Conservation (phyloP, 208 protist genomes). For the Leishmania turanica region DNA sequence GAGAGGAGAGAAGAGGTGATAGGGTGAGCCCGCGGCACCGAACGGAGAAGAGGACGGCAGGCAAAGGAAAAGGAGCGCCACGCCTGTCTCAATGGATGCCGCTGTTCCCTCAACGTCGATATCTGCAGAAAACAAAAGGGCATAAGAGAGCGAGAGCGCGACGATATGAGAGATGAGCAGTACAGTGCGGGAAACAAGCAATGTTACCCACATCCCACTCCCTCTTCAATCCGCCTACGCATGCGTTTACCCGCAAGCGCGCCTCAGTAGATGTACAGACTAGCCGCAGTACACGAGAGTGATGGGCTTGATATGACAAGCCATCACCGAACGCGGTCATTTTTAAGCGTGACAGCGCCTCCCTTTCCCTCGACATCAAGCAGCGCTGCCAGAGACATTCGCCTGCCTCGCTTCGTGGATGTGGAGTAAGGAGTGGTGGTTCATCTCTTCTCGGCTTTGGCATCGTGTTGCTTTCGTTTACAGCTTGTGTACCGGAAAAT, state of each 20-base stretch:
- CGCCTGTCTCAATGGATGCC: neutral
- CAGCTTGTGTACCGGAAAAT: neutral
- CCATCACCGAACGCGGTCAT: neutral
- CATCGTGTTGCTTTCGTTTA: neutral
- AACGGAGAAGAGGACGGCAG: neutral
- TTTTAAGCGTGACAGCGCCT: neutral
- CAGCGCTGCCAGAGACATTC: neutral
- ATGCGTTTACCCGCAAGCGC: neutral
- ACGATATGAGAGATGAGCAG: neutral
- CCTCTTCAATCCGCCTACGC: neutral
- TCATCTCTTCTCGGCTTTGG: neutral
- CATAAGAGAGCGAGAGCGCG: neutral
- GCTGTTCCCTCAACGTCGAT: neutral
- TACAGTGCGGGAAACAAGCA: neutral
- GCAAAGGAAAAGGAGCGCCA: neutral
- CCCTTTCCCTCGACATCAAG: neutral
- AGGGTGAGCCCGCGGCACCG: neutral
- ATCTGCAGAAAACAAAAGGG: neutral
- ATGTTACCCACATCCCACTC: neutral
- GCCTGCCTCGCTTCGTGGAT: neutral
- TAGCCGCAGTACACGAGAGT: neutral
- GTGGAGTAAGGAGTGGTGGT: neutral
- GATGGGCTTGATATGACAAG: neutral
- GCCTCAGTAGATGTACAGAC: neutral
- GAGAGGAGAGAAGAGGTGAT: neutral